phyloP scores from a whole-genome alignment of 2,329 filamentous ascomycete genomes.

The Alternaria angustiovoidea region DNA sequence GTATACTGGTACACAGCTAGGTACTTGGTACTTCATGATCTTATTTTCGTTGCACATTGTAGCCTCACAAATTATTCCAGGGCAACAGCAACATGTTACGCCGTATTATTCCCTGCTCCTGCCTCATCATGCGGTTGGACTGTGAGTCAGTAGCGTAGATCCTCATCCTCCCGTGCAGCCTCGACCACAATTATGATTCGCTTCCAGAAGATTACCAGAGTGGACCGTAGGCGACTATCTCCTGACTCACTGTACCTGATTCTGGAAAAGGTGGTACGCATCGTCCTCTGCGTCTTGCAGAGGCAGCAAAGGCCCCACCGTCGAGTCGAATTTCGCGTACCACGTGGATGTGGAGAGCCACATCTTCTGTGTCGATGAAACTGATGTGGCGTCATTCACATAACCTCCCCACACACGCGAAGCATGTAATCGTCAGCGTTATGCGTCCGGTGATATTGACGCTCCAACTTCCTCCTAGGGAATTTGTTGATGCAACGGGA shows the following conservation, averaged over 20 bases:
- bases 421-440: background rate
- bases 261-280: background rate
- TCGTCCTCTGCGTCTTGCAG: background rate
- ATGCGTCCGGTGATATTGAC: background rate
- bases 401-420: slow-evolving; percentile 1
- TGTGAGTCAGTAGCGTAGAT: slow-evolving; percentile 16
- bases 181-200: slow-evolving; percentile 5
- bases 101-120: slow-evolving; percentile 1
- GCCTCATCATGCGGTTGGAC: slow-evolving; percentile 4
- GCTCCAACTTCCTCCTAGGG: background rate
- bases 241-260: background rate
- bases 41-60: background rate
- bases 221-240: slow-evolving; percentile 1
- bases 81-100: slow-evolving; percentile 1
- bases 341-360: slow-evolving; percentile 19
- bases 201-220: slow-evolving; percentile 16
- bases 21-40: background rate
- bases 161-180: slow-evolving; percentile 3
- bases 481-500: slow-evolving; percentile 9
- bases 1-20: background rate
- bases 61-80: background rate
- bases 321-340: background rate
- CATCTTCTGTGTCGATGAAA: slow-evolving; percentile 9
- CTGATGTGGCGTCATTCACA: slow-evolving; percentile 7
- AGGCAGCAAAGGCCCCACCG: background rate